A percentile compares a stretch with the other conserved stretches of the same genome.
Evolutionary conservation across 2,329 filamentous ascomycete species (phyloP).

Genomic region (Aspergillus oerlinghausenensis): DNA sequence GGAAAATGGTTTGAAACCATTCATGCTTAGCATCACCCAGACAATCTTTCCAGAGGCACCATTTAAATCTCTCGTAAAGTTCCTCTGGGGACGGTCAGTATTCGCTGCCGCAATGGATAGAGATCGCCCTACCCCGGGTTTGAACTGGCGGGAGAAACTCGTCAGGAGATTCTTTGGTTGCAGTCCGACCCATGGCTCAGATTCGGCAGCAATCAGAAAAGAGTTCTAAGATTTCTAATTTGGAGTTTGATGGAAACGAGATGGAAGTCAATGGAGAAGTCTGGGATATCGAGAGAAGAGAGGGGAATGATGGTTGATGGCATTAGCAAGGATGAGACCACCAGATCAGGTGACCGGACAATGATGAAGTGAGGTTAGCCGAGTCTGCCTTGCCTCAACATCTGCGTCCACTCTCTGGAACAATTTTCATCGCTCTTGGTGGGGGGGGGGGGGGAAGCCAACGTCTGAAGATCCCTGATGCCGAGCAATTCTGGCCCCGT

Average conservation of each 20-base stretch:
- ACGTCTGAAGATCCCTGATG: not conserved
- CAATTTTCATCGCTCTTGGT: not conserved
- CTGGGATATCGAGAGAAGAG: not conserved
- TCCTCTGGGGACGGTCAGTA: not conserved
- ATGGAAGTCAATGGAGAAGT: not conserved
- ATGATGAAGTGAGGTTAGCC: not conserved
- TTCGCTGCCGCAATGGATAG: not conserved
- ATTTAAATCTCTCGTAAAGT: not conserved
- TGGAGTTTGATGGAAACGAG: not conserved
- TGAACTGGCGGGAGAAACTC: not conserved
- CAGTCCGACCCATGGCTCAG: not conserved
- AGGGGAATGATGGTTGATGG: not conserved
- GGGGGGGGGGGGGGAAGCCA: not conserved
- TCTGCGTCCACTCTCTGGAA: not conserved
- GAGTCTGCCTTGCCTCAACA: not conserved
- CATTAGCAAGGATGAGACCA: not conserved
- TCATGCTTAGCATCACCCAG: not conserved
- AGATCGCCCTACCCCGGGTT: not conserved
- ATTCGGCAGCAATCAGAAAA: not conserved
- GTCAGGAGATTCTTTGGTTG: not conserved
- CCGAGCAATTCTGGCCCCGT: not conserved
- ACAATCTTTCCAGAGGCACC: not conserved
- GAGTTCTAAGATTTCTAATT: not conserved
- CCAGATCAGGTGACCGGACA: not conserved
- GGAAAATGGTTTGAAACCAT: not conserved